phyloP scores from a whole-genome alignment of 2,329 filamentous ascomycete species.

The Colletotrichum eremochloae region DNA sequence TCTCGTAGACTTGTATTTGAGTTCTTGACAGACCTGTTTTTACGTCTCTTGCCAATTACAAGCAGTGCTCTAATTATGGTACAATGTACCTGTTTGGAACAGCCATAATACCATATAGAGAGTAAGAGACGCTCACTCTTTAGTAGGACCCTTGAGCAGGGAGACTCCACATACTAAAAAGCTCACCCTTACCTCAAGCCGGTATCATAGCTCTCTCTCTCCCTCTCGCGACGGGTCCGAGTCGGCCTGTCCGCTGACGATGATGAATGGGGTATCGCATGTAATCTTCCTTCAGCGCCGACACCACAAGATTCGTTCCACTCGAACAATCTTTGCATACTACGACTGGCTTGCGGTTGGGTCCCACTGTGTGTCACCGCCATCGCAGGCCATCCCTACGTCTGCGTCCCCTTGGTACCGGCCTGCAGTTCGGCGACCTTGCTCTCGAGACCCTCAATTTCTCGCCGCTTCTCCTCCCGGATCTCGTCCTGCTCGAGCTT shows the following conservation, averaged over 20 bases:
- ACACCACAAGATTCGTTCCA: too few species aligned
- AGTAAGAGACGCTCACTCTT: neutral
- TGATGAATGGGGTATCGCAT: neutral
- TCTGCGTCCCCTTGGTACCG: conserved; percentile 6
- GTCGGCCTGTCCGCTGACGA: neutral
- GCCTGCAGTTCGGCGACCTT: conserved; percentile 53
- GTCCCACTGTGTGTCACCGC: neutral
- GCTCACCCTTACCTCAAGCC: neutral
- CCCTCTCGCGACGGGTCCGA: neutral
- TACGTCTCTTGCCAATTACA: too few species aligned
- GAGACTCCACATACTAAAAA: too few species aligned
- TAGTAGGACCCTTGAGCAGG: neutral
- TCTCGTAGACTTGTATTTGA: neutral
- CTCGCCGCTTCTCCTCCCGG: conserved; percentile 60
- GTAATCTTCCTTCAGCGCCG: neutral
- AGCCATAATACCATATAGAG: too few species aligned
- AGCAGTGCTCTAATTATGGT: neutral
- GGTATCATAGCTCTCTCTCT: neutral
- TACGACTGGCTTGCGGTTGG: neutral
- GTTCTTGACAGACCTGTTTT: neutral
- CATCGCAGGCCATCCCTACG: neutral
- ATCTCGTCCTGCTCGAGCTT: conserved; percentile 81
- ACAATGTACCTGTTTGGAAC: neutral
- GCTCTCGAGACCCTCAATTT: conserved; percentile 54
- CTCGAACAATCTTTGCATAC: neutral